phyloP scores from a whole-genome alignment of 2,329 filamentous ascomycete species.

The Penicillium sp. region DNA sequence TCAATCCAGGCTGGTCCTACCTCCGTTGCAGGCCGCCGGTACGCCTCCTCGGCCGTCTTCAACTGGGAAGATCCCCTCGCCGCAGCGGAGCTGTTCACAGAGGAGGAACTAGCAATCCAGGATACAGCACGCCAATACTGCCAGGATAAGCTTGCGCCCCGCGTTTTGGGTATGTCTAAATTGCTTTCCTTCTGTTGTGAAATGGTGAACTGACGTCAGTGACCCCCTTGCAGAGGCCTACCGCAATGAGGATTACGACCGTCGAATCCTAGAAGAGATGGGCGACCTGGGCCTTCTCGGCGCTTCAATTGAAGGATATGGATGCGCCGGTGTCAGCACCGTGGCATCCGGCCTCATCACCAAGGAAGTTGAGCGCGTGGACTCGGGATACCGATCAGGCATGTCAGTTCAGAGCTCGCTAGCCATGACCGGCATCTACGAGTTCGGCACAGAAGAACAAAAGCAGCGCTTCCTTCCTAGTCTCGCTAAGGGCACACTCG shows the following conservation, averaged over 20 bases:
- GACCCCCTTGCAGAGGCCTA: slow-evolving; percentile 64
- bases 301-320: slow-evolving; percentile 81
- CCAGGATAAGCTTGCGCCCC: slow-evolving; percentile 80
- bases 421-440: slow-evolving; percentile 89
- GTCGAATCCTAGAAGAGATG: slow-evolving; percentile 85
- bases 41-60: slow-evolving; percentile 53
- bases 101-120: slow-evolving; percentile 85
- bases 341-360: slow-evolving; percentile 89
- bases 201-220: background rate
- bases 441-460: slow-evolving; percentile 81
- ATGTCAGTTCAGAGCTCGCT: slow-evolving; percentile 92
- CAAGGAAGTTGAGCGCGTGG: slow-evolving; percentile 83
- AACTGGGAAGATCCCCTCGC: slow-evolving; percentile 90
- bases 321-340: slow-evolving; percentile 80
- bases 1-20: slow-evolving; percentile 24
- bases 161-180: slow-evolving; percentile 71
- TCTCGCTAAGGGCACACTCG: slow-evolving; percentile 76
- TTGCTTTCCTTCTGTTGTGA: slow-evolving; percentile 3
- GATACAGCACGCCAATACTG: slow-evolving; percentile 93
- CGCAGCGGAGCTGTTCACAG: slow-evolving; percentile 71
- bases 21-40: slow-evolving; percentile 19
- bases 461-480: slow-evolving; percentile 79
- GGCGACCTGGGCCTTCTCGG: slow-evolving; percentile 86
- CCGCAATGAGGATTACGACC: slow-evolving; percentile 81
- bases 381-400: slow-evolving; percentile 85